These are phyloP conservation scores for Trichomonascaceae sp. DNA, from an alignment of 1,139 yeast genomes.

Conservation along the genomic window DNA sequence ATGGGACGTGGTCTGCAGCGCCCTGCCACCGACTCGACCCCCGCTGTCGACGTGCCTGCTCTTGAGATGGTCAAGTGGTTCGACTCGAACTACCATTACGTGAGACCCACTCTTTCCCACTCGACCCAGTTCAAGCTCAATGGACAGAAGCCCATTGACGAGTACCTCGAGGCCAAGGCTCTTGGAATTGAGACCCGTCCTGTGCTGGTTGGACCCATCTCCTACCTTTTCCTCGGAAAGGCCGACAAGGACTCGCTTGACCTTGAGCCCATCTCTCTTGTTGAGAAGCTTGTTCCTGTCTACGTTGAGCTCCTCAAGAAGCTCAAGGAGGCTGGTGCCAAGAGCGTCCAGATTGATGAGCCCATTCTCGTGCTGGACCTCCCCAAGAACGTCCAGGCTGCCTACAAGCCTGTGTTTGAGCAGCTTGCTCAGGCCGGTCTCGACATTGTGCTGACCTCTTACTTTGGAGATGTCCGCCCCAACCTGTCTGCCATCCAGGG, in stretches of 20 bases:
- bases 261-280: constrained; percentile 80
- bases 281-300: constrained; percentile 82
- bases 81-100: constrained; percentile 98
- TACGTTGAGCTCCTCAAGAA: constrained; percentile 79
- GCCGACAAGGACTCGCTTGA: constrained; percentile 96
- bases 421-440: constrained; percentile 50
- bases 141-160: constrained; percentile 94
- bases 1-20: constrained; percentile 99
- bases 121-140: constrained; percentile 91
- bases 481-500: constrained; percentile 80
- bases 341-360: constrained; percentile 91
- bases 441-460: constrained; percentile 71
- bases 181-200: constrained; percentile 97
- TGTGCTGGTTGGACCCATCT: constrained; percentile 90
- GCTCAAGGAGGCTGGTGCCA: constrained; percentile 91
- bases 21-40: constrained; percentile 74
- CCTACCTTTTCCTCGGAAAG: constrained; percentile 91
- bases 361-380: constrained; percentile 92
- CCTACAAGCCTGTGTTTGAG: constrained; percentile 79
- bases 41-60: constrained; percentile 96
- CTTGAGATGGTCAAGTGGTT: constrained; percentile 99
- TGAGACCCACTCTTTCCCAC: constrained; percentile 97
- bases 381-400: constrained; percentile 69
- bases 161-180: constrained; percentile 94
- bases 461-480: constrained; percentile 98